A percentile compares a stretch with the other conserved stretches of the same genome.
phyloP scores from a whole-genome alignment of 1,284 basidiomycete species.

The Vanrija pseudolonga region DNA sequence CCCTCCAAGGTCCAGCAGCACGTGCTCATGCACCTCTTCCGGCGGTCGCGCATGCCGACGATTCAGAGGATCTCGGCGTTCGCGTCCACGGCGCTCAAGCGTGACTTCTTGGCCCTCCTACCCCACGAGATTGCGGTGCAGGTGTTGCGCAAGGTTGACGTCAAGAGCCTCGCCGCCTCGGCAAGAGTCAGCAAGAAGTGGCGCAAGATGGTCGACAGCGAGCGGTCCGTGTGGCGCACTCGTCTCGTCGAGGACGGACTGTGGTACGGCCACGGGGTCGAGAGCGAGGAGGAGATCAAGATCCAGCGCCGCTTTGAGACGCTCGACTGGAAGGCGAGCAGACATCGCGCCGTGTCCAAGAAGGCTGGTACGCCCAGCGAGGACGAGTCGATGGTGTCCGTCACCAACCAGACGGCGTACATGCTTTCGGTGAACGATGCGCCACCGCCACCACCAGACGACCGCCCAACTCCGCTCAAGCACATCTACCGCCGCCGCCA shows the following conservation, averaged over 20 bases:
- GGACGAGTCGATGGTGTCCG: slow-evolving; percentile 27
- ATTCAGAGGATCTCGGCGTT: slow-evolving; percentile 44
- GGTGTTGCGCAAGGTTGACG: slow-evolving; percentile 40
- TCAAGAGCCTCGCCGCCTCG: slow-evolving; percentile 30
- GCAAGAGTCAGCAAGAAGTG: slow-evolving; percentile 41
- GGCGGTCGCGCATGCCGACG: slow-evolving; percentile 44
- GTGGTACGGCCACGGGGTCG: slow-evolving; percentile 42
- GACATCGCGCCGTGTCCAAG: not conserved
- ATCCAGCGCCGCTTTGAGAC: slow-evolving; percentile 35
- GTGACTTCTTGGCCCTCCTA: slow-evolving; percentile 44
- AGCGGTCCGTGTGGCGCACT: slow-evolving; percentile 41
- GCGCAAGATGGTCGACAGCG: slow-evolving; percentile 42
- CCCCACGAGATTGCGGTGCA: slow-evolving; percentile 47
- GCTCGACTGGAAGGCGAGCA: slow-evolving; percentile 22
- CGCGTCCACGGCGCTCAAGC: slow-evolving; percentile 39
- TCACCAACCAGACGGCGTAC: not conserved
- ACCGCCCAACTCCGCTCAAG: slow-evolving; percentile 38
- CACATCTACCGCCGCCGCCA: slow-evolving; percentile 48
- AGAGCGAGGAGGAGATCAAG: slow-evolving; percentile 42
- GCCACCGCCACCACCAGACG: slow-evolving; percentile 1
- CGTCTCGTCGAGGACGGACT: slow-evolving; percentile 39
- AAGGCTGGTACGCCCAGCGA: slow-evolving; percentile 30
- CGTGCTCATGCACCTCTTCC: slow-evolving; percentile 47
- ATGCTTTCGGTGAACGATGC: not conserved
- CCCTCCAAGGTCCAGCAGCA: slow-evolving; percentile 49